phyloP scores from a whole-genome alignment of 2,329 filamentous ascomycete genomes.

The Teratosphaeria gauchensis region DNA sequence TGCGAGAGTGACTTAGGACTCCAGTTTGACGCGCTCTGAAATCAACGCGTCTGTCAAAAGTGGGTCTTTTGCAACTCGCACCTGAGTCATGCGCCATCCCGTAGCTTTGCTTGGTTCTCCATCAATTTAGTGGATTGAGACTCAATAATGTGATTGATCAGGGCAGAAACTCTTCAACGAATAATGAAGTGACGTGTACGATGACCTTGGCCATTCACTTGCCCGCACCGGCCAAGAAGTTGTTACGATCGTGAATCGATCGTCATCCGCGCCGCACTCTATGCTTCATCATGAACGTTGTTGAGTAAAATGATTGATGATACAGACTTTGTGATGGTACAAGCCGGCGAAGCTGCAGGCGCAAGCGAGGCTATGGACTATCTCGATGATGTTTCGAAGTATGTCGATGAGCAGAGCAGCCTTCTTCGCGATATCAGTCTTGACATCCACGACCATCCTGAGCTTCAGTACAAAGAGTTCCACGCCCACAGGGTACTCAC shows the following conservation, averaged over 20 bases:
- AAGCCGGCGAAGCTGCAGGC: neutral
- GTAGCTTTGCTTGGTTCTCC: no score
- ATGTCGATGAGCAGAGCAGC: conserved; percentile 32
- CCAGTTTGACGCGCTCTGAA: no score
- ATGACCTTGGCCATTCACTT: neutral
- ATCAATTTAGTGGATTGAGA: no score
- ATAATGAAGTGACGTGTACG: no score
- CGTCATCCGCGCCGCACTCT: neutral
- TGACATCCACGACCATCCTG: conserved; percentile 44
- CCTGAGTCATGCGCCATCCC: no score
- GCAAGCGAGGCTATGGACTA: neutral
- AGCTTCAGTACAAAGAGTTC: conserved; percentile 40
- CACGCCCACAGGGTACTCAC: conserved; percentile 44
- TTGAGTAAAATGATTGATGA: neutral
- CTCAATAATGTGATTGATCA: no score
- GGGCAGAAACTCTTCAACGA: no score
- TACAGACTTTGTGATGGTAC: neutral
- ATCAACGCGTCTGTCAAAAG: no score
- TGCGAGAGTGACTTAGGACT: no score
- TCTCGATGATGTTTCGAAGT: conserved; percentile 26
- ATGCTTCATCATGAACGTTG: neutral
- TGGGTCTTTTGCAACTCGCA: no score
- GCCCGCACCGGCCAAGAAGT: neutral
- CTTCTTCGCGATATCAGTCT: conserved; percentile 39
- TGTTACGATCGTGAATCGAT: neutral